A percentile compares a stretch with the other conserved stretches of the same genome.
phyloP scores from a whole-genome alignment of 1,284 basidiomycete genomes.

The Ganoderma meredithae region DNA sequence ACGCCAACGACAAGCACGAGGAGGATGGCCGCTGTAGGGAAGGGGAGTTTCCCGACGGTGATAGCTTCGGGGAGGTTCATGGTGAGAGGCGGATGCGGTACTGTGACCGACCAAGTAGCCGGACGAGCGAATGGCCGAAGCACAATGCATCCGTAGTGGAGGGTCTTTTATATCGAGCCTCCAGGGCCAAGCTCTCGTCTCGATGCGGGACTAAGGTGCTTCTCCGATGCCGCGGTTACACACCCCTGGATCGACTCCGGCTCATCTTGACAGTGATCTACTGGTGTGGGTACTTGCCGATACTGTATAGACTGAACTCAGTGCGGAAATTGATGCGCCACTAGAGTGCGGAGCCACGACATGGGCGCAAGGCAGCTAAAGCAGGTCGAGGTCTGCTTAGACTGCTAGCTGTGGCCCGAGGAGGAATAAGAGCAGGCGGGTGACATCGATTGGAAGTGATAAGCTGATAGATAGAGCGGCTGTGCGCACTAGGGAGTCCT shows the following conservation, averaged over 20 bases:
- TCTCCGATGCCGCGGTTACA: neutral
- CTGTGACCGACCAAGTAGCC: neutral
- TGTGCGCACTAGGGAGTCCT: neutral
- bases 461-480: neutral
- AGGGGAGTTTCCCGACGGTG: neutral
- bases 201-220: neutral
- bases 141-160: neutral
- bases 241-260: neutral
- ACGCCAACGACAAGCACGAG: neutral
- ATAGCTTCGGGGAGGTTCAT: neutral
- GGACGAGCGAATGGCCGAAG: neutral
- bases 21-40: neutral
- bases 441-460: neutral
- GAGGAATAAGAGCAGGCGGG: neutral
- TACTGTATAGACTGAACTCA: neutral
- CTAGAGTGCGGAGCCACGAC: neutral
- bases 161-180: neutral
- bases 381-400: neutral
- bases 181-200: neutral
- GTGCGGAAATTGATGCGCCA: neutral
- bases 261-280: neutral
- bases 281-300: neutral
- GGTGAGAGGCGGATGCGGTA: too few species aligned
- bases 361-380: neutral
- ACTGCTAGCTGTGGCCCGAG: neutral